Percentiles rank a stretch among this genome's conserved stretches.
Evolutionary conservation across 2,329 filamentous ascomycete genomes (phyloP).

Genomic region (Trematosphaeria pertusa): DNA sequence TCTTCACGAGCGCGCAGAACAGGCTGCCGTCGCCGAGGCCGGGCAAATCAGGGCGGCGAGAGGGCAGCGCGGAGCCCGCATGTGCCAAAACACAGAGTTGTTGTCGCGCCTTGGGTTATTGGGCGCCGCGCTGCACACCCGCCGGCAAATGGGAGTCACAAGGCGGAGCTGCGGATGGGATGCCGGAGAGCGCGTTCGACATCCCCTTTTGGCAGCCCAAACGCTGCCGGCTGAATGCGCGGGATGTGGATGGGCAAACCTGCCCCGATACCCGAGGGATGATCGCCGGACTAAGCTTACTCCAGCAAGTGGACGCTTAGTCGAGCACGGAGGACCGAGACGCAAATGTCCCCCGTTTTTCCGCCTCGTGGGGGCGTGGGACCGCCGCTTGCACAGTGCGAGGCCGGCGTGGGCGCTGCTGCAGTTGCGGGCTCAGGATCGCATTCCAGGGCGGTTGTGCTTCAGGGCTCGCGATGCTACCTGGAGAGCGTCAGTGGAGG

Average conservation of each 20-base stretch:
- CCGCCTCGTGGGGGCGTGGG: conserved; percentile 14
- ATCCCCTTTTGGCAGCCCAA: conserved; percentile 24
- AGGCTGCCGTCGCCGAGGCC: conserved; percentile 10
- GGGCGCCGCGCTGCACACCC: conserved; percentile 4
- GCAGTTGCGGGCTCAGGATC: background rate
- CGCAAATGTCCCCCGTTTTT: conserved; percentile 8
- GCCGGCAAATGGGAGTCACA: conserved; percentile 15
- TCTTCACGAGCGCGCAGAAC: conserved; percentile 14
- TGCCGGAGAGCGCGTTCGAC: conserved; percentile 23
- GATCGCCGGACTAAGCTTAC: conserved; percentile 34
- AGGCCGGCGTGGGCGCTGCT: conserved; percentile 3
- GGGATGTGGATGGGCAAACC: conserved; percentile 24
- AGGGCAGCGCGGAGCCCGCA: conserved; percentile 1
- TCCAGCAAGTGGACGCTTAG: conserved; percentile 24
- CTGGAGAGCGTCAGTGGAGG: background rate
- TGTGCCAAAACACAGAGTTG: conserved; percentile 11
- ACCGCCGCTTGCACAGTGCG: conserved; percentile 5
- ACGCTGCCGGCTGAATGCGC: conserved; percentile 30
- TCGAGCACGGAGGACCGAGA: conserved; percentile 19
- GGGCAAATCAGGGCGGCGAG: conserved; percentile 15
- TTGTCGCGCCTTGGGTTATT: conserved; percentile 8
- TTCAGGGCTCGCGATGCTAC: conserved; percentile 6
- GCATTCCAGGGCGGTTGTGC: conserved; percentile 12
- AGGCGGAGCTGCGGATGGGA: conserved; percentile 31
- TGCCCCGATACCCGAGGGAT: conserved; percentile 31